Conservation (phyloP, 345 rosid genomes). For the Arabis alpina region DNA sequence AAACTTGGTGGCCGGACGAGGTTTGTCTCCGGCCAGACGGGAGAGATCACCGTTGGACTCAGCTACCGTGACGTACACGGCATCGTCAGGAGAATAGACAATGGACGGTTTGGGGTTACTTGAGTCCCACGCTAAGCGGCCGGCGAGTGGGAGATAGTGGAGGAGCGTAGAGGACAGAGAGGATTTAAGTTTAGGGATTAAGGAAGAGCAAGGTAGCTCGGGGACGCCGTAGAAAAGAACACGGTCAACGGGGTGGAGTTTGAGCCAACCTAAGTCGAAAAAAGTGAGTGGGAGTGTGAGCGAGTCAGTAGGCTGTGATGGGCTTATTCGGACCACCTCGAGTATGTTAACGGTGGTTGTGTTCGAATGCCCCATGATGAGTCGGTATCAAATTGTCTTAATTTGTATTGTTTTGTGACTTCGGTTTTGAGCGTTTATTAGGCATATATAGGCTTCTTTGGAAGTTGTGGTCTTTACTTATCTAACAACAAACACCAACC, state of each 20-base stretch:
- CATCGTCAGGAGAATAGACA: slow-evolving; percentile 39
- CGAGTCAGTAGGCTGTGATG: slow-evolving; percentile 40
- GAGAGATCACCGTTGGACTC: slow-evolving; percentile 43
- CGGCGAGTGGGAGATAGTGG: slow-evolving; percentile 52
- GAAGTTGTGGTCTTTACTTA: slow-evolving; percentile 15
- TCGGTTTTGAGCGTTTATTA: slow-evolving; percentile 3
- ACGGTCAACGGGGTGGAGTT: slow-evolving; percentile 40
- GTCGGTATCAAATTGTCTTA: background rate
- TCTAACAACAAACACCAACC: slow-evolving; percentile 10
- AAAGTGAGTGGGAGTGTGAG: slow-evolving; percentile 45
- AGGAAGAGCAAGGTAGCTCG: slow-evolving; percentile 19
- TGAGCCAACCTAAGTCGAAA: slow-evolving; percentile 48
- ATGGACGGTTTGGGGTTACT: slow-evolving; percentile 33
- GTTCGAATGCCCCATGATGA: slow-evolving; percentile 21
- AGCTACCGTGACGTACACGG: slow-evolving; percentile 49
- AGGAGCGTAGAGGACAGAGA: slow-evolving; percentile 47
- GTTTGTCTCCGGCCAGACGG: slow-evolving; percentile 29
- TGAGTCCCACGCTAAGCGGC: slow-evolving; percentile 44
- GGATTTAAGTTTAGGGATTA: slow-evolving; percentile 46
- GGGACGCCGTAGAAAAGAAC: slow-evolving; percentile 46
- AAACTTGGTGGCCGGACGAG: slow-evolving; percentile 34
- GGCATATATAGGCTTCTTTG: background rate
- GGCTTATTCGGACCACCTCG: slow-evolving; percentile 38
- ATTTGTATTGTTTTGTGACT: background rate
- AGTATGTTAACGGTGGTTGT: slow-evolving; percentile 19